phyloP scores from a whole-genome alignment of 768 basidiomycete genomes.

The Plicaturopsis crispa region DNA sequence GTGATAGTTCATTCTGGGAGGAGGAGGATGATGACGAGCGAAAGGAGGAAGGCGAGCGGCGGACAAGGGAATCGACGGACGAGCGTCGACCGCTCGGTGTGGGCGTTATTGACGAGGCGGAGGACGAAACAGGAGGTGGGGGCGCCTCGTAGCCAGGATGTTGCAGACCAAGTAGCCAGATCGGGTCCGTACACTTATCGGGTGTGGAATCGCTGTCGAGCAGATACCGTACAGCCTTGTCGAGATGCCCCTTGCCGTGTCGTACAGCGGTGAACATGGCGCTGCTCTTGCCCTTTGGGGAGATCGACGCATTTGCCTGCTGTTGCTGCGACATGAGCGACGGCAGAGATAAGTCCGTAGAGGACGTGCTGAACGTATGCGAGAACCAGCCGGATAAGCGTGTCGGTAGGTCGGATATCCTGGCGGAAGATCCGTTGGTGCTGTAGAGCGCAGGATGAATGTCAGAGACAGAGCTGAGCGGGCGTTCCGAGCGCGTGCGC shows the following conservation, averaged over 20 bases:
- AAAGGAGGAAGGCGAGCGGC: constrained; percentile 31
- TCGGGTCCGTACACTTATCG: constrained; percentile 74
- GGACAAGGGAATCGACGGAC: constrained; percentile 6
- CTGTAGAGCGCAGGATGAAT: constrained; percentile 37
- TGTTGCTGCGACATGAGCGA: constrained; percentile 40
- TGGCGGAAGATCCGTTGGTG: constrained; percentile 37
- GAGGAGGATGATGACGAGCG: constrained; percentile 37
- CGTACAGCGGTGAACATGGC: constrained; percentile 63
- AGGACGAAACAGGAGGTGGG: constrained; percentile 14
- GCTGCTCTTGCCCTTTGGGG: constrained; percentile 37
- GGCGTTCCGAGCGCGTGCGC: constrained; percentile 50
- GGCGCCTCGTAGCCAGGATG: constrained; percentile 66
- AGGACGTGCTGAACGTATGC: constrained; percentile 66
- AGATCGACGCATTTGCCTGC: constrained; percentile 17
- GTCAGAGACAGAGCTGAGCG: constrained; percentile 35
- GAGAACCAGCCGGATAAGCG: constrained; percentile 78
- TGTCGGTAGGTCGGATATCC: constrained; percentile 64
- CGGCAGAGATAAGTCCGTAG: constrained; percentile 66
- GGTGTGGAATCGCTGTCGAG: constrained; percentile 84
- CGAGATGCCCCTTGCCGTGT: constrained; percentile 68
- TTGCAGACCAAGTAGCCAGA: constrained; percentile 84
- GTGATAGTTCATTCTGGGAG: constrained; percentile 22
- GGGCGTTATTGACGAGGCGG: constrained; percentile 19
- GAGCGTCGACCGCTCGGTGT: constrained; percentile 8
- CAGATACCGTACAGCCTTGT: constrained; percentile 84